Evolutionary conservation across 176 grass and related monocot genomes (phyloP), one percentile per base, ranked within the genome.

Genomic region (Zoysia japonica): DNA sequence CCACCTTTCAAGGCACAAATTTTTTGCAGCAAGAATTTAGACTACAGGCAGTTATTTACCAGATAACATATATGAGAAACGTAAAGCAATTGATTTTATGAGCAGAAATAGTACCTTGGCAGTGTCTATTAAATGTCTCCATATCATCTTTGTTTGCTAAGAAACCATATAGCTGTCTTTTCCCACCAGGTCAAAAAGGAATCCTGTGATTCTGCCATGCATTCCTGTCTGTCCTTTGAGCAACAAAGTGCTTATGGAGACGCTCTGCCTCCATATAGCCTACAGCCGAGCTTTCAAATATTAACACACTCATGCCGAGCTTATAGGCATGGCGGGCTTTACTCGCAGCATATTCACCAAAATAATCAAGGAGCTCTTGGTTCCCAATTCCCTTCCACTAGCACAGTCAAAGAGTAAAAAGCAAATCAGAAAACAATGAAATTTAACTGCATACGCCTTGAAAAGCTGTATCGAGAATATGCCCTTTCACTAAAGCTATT

Each of bases 331-430:
- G 96, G 0, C 84, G 81, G 54, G 96, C 92, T 87, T 91, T 99
- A 46, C 55, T 91, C 20, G 82, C 81, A 77, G 75, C 88, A 82
- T 99, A 99, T 10, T 83, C 28, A 63, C 47, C 78, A 47, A 99
- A 99, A 77, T 99, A 95, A 1, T 91, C 90, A 2, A 99, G 72
- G 4, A 99, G 87, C 68, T 99, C 96, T 84, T 89, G 86, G 64
- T 89, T 99, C 63, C 92, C 96, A 92, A 93, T 99, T 44, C 96
- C 96, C 78, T 77, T 64, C 87, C 91, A 90, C 91, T 99, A 81
- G 19, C 85, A 54, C 42, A 17, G 59, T 74, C 43, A 82, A 88
- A 45, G 50, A 85, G 85, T 2, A 74, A 67, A 55, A n/a, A 54
- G n/a, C 55, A 63, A 37, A 77, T 69, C 36, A 77, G 60, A 83